Evolutionary conservation across 129 eudicot genomes (phyloP), one percentile per base, ranked within the genome.

Genomic region (Centella asiatica): DNA sequence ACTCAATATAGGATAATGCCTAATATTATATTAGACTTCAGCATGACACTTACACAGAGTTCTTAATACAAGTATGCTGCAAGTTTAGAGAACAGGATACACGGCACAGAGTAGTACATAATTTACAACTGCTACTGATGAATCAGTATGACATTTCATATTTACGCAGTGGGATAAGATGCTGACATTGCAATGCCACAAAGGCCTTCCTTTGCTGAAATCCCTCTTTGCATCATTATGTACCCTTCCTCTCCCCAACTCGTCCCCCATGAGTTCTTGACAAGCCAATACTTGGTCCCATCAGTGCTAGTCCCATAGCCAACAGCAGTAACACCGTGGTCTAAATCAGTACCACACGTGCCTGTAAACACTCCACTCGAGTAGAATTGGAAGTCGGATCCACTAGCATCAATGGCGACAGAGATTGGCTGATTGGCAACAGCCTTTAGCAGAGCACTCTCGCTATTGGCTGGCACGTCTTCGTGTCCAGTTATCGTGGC

Each of bases 401-500:
- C 67, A 17, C 67, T 18, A 18, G 19, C 67, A 45, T 28, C 55
- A 45, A 62, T 44, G 39, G 56, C 54, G 2, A 44, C 56, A 9
- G 67, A 62, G 24, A 62, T 62, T 62, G 55, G 67, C 28, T 62
- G 67, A 28, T 45, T 62, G 27, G 55, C 56, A 18, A 62, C 42
- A 15, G 44, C 67, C 44, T 62, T 62, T 5, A 62, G 53, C n/a
- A 62, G 24, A 0, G 28, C 39, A 45, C 55, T 45, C 56, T 62
- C 67, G n/a, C 67, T 44, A 62, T 45, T 62, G 55, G 56, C 67
- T 10, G 67, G 55, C 18, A 62, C 55, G 18, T 62, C 67, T 44
- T 62, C 67, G 28, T 62, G 67, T 7, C 44, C 44, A 18, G 67
- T 62, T 27, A 62, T 62, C 67, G 44, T 62, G 42, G 67, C 67